phyloP scores from a whole-genome alignment of 2,329 filamentous ascomycete genomes.

The Xylaria sp. region DNA sequence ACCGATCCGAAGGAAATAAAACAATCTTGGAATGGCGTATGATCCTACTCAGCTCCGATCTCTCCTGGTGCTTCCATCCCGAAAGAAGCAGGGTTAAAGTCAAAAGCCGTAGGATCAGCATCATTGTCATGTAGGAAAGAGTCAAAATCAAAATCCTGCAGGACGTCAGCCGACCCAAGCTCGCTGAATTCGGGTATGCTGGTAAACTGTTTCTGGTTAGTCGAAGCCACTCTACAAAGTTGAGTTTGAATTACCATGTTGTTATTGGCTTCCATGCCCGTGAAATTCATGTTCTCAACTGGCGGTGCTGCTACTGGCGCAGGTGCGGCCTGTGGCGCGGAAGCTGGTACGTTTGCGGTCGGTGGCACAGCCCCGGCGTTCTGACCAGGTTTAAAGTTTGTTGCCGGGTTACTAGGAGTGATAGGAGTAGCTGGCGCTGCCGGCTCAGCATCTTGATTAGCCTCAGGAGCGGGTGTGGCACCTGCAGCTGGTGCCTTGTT shows the following conservation, averaged over 20 bases:
- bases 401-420: slow-evolving; percentile 64
- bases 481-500: slow-evolving; percentile 65
- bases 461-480: slow-evolving; percentile 68
- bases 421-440: slow-evolving; percentile 73
- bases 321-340: slow-evolving; percentile 56
- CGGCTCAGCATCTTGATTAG: slow-evolving; percentile 65
- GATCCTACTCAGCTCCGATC: slow-evolving; percentile 66
- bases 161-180: slow-evolving; percentile 64
- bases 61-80: slow-evolving; percentile 65
- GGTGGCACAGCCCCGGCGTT: slow-evolving; percentile 54
- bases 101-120: slow-evolving; percentile 61
- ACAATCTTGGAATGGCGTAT: slow-evolving; percentile 19
- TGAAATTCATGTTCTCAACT: slow-evolving; percentile 61
- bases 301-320: slow-evolving; percentile 59
- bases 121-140: slow-evolving; percentile 72
- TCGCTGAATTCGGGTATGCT: slow-evolving; percentile 63
- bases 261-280: slow-evolving; percentile 55
- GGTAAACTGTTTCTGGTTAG: slow-evolving; percentile 53
- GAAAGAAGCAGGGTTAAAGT: slow-evolving; percentile 64
- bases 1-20: slow-evolving; percentile 36
- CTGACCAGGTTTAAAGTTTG: slow-evolving; percentile 59
- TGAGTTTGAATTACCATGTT: slow-evolving; percentile 56
- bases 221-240: slow-evolving; percentile 5
- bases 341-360: slow-evolving; percentile 58
- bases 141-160: slow-evolving; percentile 76